These are phyloP conservation scores for Rhodotorula graminis DNA, from an alignment of 768 basidiomycete species.

Conservation along the genomic window DNA sequence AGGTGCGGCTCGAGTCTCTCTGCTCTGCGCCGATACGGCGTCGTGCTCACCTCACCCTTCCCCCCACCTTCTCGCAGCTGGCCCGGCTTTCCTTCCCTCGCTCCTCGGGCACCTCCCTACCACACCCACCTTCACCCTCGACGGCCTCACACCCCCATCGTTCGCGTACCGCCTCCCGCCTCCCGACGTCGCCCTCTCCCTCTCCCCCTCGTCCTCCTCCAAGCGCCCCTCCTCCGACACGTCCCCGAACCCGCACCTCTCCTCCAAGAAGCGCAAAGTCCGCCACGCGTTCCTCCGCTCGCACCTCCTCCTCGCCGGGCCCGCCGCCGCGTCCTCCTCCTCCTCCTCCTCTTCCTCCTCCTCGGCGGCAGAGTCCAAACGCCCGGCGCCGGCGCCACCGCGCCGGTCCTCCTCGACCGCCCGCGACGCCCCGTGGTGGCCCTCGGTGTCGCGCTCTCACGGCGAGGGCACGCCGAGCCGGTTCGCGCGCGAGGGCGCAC, in stretches of 20 bases:
- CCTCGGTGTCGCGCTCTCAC: background rate
- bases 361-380: no score
- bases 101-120: conserved; percentile 4
- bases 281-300: conserved; percentile 17
- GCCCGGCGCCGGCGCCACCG: background rate
- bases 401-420: no score
- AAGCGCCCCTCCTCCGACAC: background rate
- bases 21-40: no score
- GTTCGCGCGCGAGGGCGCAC: background rate
- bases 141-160: background rate
- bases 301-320: background rate
- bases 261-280: conserved; percentile 20
- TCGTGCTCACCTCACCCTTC: no score
- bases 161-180: background rate
- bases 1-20: no score
- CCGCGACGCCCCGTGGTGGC: conserved; percentile 12
- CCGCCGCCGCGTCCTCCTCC: background rate
- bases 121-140: background rate
- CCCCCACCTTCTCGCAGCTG: no score
- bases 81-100: background rate
- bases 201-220: background rate
- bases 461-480: conserved; percentile 8
- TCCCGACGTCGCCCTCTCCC: background rate
- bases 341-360: background rate
- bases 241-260: background rate